phyloP scores from a whole-genome alignment of 495 filamentous ascomycete species.

The Monascus purpureus region DNA sequence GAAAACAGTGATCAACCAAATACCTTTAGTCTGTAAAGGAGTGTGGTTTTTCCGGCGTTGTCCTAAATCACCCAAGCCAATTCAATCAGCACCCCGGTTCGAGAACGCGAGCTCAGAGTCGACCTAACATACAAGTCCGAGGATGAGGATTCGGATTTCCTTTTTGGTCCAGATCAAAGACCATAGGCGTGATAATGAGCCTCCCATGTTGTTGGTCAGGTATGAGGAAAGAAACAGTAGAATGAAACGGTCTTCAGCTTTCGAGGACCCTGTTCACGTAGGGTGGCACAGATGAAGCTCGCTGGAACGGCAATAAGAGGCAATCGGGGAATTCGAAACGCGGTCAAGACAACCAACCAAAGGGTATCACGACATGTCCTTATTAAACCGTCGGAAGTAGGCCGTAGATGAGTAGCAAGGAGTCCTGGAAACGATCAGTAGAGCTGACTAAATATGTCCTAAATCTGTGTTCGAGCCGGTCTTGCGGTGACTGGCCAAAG shows the following conservation, averaged over 20 bases:
- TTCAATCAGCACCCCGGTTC: slow-evolving; percentile 8
- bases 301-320: background rate
- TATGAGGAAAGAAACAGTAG: slow-evolving; percentile 1
- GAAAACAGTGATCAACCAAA: background rate
- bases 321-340: slow-evolving; percentile 6
- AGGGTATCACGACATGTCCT: background rate
- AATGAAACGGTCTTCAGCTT: no score
- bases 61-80: slow-evolving; percentile 43
- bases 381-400: background rate
- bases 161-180: slow-evolving; percentile 83
- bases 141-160: slow-evolving; percentile 90
- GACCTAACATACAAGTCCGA: slow-evolving; percentile 62
- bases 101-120: background rate
- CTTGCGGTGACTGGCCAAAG: no score
- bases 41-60: slow-evolving; percentile 95
- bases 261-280: no score
- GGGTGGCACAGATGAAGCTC: background rate
- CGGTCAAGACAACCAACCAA: background rate
- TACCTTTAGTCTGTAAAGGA: slow-evolving; percentile 93
- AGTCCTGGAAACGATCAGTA: no score
- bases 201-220: slow-evolving; percentile 50
- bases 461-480: no score
- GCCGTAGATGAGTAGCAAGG: no score
- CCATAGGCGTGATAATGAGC: slow-evolving; percentile 59
- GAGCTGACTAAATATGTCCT: slow-evolving; percentile 3